These are phyloP conservation scores for Kodamaea nitidulidarum DNA, from an alignment of 805 yeast species.

Conservation along the genomic window DNA sequence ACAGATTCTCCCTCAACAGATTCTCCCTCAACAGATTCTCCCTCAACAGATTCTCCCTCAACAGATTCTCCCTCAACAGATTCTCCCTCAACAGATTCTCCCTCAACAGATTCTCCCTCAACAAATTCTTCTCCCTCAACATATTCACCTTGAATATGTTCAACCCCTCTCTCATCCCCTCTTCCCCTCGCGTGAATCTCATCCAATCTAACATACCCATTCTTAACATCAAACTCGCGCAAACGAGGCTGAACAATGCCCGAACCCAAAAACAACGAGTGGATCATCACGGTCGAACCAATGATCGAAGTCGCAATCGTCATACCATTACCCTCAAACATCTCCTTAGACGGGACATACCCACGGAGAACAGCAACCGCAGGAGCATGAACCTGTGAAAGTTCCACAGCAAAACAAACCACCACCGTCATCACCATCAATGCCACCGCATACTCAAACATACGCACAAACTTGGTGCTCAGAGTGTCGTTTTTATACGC, in stretches of 20 bases:
- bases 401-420: constrained; percentile 43
- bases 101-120: background rate
- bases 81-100: no score
- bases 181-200: no score
- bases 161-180: no score
- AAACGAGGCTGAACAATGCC: constrained; percentile 48
- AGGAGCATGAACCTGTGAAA: constrained; percentile 32
- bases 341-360: constrained; percentile 39
- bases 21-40: no score
- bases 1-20: no score
- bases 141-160: no score
- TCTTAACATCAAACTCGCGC: constrained; percentile 40
- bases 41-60: no score
- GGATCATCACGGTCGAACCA: constrained; percentile 53
- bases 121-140: background rate
- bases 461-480: constrained; percentile 29
- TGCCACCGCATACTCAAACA: constrained; percentile 43
- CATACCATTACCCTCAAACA: constrained; percentile 41
- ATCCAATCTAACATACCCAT: constrained; percentile 30
- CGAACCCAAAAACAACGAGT: constrained; percentile 45
- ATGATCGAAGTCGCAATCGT: constrained; percentile 45
- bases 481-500: constrained; percentile 45
- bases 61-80: no score
- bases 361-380: constrained; percentile 40
- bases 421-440: constrained; percentile 40